Conservation (phyloP, 805 yeast species). For the Hanseniaspora hatyaiensis region DNA sequence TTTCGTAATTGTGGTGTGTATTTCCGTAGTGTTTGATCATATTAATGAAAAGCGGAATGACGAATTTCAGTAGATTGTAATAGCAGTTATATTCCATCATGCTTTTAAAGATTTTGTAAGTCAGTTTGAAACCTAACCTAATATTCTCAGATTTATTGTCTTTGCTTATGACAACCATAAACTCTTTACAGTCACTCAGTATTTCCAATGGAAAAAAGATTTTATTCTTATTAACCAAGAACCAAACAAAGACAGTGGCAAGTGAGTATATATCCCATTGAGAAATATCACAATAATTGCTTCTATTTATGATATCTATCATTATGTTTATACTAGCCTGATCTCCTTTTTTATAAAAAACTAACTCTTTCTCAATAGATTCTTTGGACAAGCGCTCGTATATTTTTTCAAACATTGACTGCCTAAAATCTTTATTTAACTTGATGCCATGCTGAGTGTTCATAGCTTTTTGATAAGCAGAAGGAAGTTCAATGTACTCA, state of each 20-base stretch:
- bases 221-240: constrained; percentile 40
- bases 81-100: constrained; percentile 29
- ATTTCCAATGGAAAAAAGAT: constrained; percentile 43
- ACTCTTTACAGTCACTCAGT: constrained; percentile 25
- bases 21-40: constrained; percentile 30
- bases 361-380: constrained; percentile 34
- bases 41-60: constrained; percentile 38
- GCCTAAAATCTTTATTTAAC: constrained; percentile 30
- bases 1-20: constrained; percentile 35
- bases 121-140: constrained; percentile 37
- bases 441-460: constrained; percentile 20
- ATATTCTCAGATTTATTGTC: constrained; percentile 36
- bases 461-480: constrained; percentile 25
- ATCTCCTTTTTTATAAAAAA: constrained; percentile 50
- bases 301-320: constrained; percentile 40
- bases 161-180: neutral
- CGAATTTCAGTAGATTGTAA: constrained; percentile 30
- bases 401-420: constrained; percentile 38
- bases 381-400: constrained; percentile 38
- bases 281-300: constrained; percentile 47
- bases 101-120: constrained; percentile 29
- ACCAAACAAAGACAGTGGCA: constrained; percentile 35
- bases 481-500: constrained; percentile 40
- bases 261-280: constrained; percentile 49
- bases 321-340: constrained; percentile 36